Percentiles rank a stretch among this genome's conserved stretches.
phyloP scores from a whole-genome alignment of 2,329 filamentous ascomycete species.

The Rhinocladiella similis region DNA sequence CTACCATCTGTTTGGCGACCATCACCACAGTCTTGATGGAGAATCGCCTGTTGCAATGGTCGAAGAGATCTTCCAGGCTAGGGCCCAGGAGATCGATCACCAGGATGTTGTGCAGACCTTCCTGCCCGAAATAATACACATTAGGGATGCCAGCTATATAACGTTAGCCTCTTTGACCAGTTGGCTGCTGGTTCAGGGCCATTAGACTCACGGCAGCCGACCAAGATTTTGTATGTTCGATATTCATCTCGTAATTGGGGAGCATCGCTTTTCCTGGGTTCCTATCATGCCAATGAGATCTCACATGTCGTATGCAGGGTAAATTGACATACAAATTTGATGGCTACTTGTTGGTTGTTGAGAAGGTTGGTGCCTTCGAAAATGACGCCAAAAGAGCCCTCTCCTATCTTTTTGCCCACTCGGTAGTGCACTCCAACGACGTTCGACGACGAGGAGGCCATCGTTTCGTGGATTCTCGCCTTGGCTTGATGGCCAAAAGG shows the following conservation, averaged over 20 bases:
- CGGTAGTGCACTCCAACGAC: conserved; percentile 98
- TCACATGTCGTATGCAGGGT: conserved; percentile 28
- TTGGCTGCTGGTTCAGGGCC: conserved; percentile 2
- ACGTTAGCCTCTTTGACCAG: conserved; percentile 15
- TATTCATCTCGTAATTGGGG: conserved; percentile 98
- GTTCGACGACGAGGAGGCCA: conserved; percentile 90
- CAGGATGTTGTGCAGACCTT: conserved; percentile 97
- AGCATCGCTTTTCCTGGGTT: conserved; percentile 97
- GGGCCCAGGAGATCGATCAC: conserved; percentile 96
- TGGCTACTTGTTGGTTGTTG: conserved; percentile 98
- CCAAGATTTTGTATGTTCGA: conserved; percentile 98
- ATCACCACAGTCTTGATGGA: conserved; percentile 97
- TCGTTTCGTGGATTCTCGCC: conserved; percentile 36
- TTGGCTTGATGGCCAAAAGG: neutral
- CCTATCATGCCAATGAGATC: conserved; percentile 53
- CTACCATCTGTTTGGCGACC: conserved; percentile 97
- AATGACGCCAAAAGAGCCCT: conserved; percentile 97
- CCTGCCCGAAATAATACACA: conserved; percentile 99
- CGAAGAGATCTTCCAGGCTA: conserved; percentile 93
- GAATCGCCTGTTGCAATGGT: conserved; percentile 94
- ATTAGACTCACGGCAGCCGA: conserved; percentile 86
- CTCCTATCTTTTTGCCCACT: conserved; percentile 98
- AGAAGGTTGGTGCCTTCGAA: conserved; percentile 98
- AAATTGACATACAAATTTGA: conserved; percentile 84
- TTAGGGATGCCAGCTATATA: conserved; percentile 89